These are phyloP conservation scores for Phaseolus coccineus DNA, from an alignment of 331 rosid genomes.

Conservation along the genomic window DNA sequence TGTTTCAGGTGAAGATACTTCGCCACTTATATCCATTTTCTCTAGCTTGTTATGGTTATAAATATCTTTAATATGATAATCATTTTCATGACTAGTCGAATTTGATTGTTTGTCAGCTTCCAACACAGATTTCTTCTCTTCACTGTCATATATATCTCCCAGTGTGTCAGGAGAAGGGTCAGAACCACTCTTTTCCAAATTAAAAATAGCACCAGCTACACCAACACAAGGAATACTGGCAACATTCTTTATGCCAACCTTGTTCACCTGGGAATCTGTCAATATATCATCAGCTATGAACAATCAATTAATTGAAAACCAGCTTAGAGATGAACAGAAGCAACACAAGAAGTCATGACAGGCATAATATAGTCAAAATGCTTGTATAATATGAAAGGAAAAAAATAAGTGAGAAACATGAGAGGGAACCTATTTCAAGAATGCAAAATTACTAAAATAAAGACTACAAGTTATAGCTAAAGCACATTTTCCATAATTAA, in stretches of 20 bases:
- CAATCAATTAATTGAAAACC: conserved; percentile 29
- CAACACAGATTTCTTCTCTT: conserved; percentile 46
- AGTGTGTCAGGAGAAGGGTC: conserved; percentile 32
- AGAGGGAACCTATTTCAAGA: neutral
- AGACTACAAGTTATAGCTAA: conserved; percentile 1
- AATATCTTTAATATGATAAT: conserved; percentile 41
- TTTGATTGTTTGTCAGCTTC: conserved; percentile 47
- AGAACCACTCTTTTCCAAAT: conserved; percentile 51
- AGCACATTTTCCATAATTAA: conserved; percentile 13
- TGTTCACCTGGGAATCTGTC: conserved; percentile 54
- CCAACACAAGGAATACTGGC: conserved; percentile 52
- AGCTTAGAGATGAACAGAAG: conserved; percentile 16
- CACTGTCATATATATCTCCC: conserved; percentile 39
- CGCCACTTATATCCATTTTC: conserved; percentile 46
- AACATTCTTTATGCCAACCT: conserved; percentile 46
- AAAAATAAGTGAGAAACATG: no score
- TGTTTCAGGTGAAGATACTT: conserved; percentile 46
- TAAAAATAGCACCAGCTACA: conserved; percentile 45
- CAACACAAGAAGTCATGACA: conserved; percentile 21
- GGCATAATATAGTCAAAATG: conserved; percentile 3
- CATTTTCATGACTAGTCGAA: conserved; percentile 47
- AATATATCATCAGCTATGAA: conserved; percentile 33
- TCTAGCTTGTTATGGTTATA: conserved; percentile 45
- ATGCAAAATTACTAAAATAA: conserved; percentile 1
- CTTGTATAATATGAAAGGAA: no score